Evolutionary conservation across 1,284 basidiomycete species (phyloP).

Genomic region (Naganishia sp.): DNA sequence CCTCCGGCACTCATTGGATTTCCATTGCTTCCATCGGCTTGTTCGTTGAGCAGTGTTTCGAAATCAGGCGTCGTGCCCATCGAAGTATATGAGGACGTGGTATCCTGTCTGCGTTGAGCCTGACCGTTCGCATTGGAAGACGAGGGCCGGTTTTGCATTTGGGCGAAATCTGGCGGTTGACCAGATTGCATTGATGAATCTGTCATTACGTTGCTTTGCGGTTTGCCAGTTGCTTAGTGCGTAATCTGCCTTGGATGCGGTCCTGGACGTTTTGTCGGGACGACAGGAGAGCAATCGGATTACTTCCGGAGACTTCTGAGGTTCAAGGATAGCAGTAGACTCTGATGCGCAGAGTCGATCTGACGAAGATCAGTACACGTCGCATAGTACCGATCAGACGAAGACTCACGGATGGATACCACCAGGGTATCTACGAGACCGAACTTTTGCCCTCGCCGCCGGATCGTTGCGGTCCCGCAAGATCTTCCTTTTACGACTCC

Average conservation of each 20-base stretch:
- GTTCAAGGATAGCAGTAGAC: too few relatives aligned
- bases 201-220: neutral
- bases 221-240: too few relatives aligned
- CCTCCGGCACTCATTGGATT: neutral
- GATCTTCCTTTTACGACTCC: slow-evolving; percentile 1
- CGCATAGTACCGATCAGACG: neutral
- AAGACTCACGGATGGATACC: too few relatives aligned
- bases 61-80: slow-evolving; percentile 27
- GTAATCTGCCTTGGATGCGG: too few relatives aligned
- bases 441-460: neutral
- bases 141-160: neutral
- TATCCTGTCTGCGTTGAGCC: slow-evolving; percentile 17
- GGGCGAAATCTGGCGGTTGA: slow-evolving; percentile 6
- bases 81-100: slow-evolving; percentile 25
- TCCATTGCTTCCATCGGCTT: slow-evolving; percentile 8
- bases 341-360: too few relatives aligned
- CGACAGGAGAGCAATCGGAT: too few relatives aligned
- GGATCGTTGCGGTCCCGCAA: neutral
- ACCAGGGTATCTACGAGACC: neutral
- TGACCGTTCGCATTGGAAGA: neutral
- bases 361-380: too few relatives aligned
- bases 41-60: slow-evolving; percentile 20
- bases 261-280: too few relatives aligned
- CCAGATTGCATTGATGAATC: slow-evolving; percentile 1
- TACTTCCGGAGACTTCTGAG: too few relatives aligned